Evolutionary conservation across 768 basidiomycete species (phyloP), one percentile per base, ranked within the genome.

Genomic region (Macrolepiota dolichaula): DNA sequence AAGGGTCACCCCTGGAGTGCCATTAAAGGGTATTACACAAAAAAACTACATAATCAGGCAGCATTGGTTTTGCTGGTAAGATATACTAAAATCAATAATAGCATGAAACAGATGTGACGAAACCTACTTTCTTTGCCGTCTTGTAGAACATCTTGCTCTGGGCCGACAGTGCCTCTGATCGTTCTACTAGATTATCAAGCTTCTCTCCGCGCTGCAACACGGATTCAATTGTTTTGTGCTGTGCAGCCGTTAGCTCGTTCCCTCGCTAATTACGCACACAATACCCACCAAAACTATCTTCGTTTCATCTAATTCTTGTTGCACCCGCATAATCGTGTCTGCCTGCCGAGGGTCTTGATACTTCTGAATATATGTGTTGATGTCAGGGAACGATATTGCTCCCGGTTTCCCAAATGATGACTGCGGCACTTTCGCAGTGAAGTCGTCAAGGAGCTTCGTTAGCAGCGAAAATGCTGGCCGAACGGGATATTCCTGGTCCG

Each of bases 161-260:
- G 15, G 85, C 78, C 40, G 94, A 93, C 58, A 98, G 75, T 36
- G 89, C 88, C 70, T 92, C 88, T 59, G 95, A 97, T 40, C 96
- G 85, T 68, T 98, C 96, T 12, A 98, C 96, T 9, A 98, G 79
- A 72, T 93, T 93, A 73, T 98, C 95, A 49, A 99, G 81, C 76
- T 94, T 95, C 83, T 98, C 96, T 47, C 97, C 97, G 12, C 97
- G 87, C 72, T 96, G 88, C 44, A 99, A 81, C 10, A 99, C 96
- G 2, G 92, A 93, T 71, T 99, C 97, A 68, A 99, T 99, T 29
- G 97, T 99, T 81, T 98, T 98, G 81, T 98, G 97, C 96, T 98
- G 70, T 59, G 61, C 40, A 22, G 4, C 37, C 46, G 13, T 53
- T 19, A 55, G 59, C 37, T 36, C 12, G n/a, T n/a, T 19, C 37